Evolutionary conservation across 23 red algal genomes (phyloP).

Genomic region (Cyanidiococcus yangmingshanensis): DNA sequence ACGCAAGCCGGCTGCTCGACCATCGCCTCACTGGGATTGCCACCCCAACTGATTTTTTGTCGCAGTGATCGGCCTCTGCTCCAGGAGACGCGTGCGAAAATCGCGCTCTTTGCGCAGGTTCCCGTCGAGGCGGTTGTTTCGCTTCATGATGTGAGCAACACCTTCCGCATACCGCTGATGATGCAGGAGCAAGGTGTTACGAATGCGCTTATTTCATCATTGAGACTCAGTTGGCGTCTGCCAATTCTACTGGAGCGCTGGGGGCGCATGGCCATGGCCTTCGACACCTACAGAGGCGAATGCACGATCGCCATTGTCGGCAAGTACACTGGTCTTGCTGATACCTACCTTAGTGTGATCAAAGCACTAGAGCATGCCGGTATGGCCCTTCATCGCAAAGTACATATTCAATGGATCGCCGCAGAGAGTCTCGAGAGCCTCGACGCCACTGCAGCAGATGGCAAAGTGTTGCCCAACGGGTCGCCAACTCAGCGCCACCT

Average conservation of each 20-base stretch:
- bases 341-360: conserved; percentile 79
- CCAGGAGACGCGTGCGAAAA: conserved; percentile 74
- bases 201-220: conserved; percentile 72
- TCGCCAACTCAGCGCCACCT: conserved; percentile 2
- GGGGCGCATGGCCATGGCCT: conserved; percentile 55
- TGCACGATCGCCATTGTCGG: conserved; percentile 76
- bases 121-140: conserved; percentile 88
- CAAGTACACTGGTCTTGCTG: conserved; percentile 83
- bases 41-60: conserved; percentile 92
- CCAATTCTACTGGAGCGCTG: conserved; percentile 74
- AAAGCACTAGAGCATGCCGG: conserved; percentile 79
- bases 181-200: conserved; percentile 92
- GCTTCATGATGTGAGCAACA: conserved; percentile 97
- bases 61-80: conserved; percentile 70
- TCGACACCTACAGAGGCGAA: conserved; percentile 3
- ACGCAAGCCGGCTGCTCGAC: conserved; percentile 89
- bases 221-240: conserved; percentile 84
- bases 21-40: conserved; percentile 78
- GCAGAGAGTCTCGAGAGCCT: conserved; percentile 49
- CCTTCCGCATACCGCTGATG: conserved; percentile 91
- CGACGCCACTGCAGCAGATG: not conserved
- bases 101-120: conserved; percentile 91
- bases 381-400: conserved; percentile 63
- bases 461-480: not conserved
- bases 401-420: conserved; percentile 69